A percentile compares a stretch with the other conserved stretches of the same genome.
phyloP scores from a whole-genome alignment of 257 asterid species.

The Scutellaria barbata region DNA sequence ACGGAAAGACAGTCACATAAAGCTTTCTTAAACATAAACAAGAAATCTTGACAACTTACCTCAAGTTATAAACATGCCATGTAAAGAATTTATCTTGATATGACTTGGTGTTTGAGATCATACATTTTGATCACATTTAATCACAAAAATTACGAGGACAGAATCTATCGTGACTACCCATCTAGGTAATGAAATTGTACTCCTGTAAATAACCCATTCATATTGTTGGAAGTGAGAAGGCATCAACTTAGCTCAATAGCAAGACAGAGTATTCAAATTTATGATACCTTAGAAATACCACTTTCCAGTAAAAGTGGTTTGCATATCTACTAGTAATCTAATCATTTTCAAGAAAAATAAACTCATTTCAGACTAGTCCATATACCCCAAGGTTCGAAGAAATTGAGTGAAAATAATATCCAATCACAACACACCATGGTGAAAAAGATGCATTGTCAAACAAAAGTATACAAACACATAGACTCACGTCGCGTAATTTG shows the following conservation, averaged over 20 bases:
- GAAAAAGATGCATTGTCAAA: not conserved
- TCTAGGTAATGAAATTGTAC: not conserved
- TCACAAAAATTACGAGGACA: not conserved
- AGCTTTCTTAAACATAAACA: not conserved
- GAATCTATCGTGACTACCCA: not conserved
- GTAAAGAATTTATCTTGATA: not conserved
- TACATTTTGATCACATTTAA: not conserved
- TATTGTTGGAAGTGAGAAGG: constrained; percentile 8
- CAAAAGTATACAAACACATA: constrained; percentile 12
- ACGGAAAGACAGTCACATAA: not conserved
- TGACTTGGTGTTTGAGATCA: not conserved
- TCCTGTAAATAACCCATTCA: not conserved
- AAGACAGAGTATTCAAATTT: not conserved
- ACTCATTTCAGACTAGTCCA: constrained; percentile 8
- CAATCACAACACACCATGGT: not conserved
- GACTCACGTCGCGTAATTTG: constrained; percentile 91
- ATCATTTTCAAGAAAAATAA: not conserved
- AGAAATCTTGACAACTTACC: not conserved
- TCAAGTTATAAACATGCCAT: not conserved
- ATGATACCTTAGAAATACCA: not conserved
- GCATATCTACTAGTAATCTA: not conserved
- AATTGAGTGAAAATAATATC: constrained; percentile 1
- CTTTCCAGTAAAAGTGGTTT: constrained; percentile 4
- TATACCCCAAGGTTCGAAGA: constrained; percentile 17
- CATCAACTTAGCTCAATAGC: constrained; percentile 13